Percentiles rank a stretch among this genome's conserved stretches.
Evolutionary conservation across 176 grass and related monocot genomes (phyloP).

Genomic region (Ensete glaucum): DNA sequence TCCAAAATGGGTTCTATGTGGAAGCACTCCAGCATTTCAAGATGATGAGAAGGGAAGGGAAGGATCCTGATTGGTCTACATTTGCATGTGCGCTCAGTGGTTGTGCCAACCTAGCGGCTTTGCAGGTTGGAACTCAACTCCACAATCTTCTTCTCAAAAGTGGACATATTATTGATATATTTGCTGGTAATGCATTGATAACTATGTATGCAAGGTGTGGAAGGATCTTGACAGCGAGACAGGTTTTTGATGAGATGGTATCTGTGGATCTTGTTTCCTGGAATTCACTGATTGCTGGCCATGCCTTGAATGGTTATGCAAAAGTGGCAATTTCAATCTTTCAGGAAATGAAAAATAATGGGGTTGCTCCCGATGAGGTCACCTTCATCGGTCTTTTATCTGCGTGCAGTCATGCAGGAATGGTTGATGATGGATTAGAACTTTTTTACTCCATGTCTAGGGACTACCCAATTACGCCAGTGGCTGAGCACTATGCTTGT

Average conservation of each 20-base stretch:
- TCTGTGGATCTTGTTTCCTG: conserved; percentile 41
- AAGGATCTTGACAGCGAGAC: conserved; percentile 31
- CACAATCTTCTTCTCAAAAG: conserved; percentile 36
- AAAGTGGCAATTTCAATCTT: conserved; percentile 30
- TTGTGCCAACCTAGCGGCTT: conserved; percentile 37
- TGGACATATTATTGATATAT: conserved; percentile 28
- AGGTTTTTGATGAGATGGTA: conserved; percentile 46
- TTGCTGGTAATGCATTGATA: conserved; percentile 40
- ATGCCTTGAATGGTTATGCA: conserved; percentile 47
- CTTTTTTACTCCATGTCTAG: conserved; percentile 36
- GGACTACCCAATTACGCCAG: conserved; percentile 22
- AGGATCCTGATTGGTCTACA: conserved; percentile 43
- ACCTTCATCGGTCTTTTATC: conserved; percentile 44
- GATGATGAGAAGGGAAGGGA: conserved; percentile 32
- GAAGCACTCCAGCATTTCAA: conserved; percentile 37
- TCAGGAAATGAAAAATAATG: conserved; percentile 29
- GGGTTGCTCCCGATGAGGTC: conserved; percentile 36
- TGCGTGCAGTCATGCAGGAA: conserved; percentile 36
- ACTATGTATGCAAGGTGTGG: conserved; percentile 49
- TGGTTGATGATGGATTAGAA: conserved; percentile 39
- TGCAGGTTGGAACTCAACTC: conserved; percentile 34
- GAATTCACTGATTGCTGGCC: conserved; percentile 54
- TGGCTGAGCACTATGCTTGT: conserved; percentile 62
- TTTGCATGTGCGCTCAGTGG: conserved; percentile 40
- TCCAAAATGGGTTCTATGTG: conserved; percentile 34